These are phyloP conservation scores for Syncephalastrum racemosum DNA, from an alignment of 371 early-diverging fungal species.

Conservation along the genomic window DNA sequence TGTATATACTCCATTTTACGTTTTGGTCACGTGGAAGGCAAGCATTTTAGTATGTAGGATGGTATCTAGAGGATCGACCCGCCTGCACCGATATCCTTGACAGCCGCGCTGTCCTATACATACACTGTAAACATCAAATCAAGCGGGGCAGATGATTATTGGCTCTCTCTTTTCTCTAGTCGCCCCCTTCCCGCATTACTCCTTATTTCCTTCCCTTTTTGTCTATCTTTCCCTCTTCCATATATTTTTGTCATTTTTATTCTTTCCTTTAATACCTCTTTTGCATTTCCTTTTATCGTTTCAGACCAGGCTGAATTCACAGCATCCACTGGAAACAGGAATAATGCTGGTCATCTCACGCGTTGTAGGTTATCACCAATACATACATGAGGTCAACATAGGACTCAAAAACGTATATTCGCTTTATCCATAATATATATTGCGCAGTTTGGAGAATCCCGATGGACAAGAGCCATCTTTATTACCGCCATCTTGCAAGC, in stretches of 20 bases:
- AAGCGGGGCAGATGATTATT: no score
- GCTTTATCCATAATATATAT: constrained; percentile 1
- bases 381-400: not conserved
- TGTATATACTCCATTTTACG: no score
- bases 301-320: not conserved
- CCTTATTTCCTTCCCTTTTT: constrained; percentile 9
- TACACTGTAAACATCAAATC: no score
- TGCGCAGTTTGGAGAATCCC: constrained; percentile 50
- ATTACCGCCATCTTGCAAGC: constrained; percentile 36
- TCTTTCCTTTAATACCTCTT: constrained; percentile 6
- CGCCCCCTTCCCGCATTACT: constrained; percentile 3
- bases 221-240: constrained; percentile 8
- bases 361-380: constrained; percentile 28
- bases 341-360: constrained; percentile 38
- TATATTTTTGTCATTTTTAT: constrained; percentile 12
- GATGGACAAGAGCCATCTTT: constrained; percentile 49
- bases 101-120: no score
- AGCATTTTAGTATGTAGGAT: no score
- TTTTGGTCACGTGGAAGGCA: no score
- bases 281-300: constrained; percentile 6
- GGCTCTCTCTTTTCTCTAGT: not conserved
- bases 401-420: not conserved
- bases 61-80: no score
- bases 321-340: no score
- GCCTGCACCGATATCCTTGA: no score